Base-by-base conservation (phyloP, 441 rosid genomes). In the Adansonia rubrostipa region DNA sequence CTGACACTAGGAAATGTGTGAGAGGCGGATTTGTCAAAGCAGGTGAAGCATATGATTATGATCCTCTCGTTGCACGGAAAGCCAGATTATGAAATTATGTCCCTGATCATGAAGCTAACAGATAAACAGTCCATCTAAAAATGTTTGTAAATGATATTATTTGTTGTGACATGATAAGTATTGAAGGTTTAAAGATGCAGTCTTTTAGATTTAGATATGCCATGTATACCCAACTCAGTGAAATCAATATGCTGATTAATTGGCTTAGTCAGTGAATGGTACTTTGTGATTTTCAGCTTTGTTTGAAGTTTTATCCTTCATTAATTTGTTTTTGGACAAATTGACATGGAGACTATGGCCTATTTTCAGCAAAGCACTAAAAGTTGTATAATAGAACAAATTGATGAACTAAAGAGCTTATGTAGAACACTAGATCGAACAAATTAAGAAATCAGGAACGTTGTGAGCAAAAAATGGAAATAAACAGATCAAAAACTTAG, bases 21-120 rank as follows among this genome's bases (percentile, higher is more conserved):
- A 92, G 91, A 80, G 98, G 97, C n/a, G 85, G 97, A 85, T 94
- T 94, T 82, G 97, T 92, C 70, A 92, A 94, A 85, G 93, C 94
- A 7, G 92, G 89, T 4, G 98, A 94, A 80, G 84, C 84, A 33
- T 88, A 89, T 82, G 97, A 91, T 44, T 89, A 86, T 82, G 93
- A 92, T 63, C 95, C 97, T 76, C 85, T 85, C 51, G 53, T 13
- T 17, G 63, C 82, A 5, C 58, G 80, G n/a, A 80, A 82, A 82
- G 73, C 68, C 22, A 13, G 44, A 15, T 45, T 22, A 15, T 70
- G 47, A 42, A 66, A 63, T 72, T 15, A 24, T 57, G 48, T 57
- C 48, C 63, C 48, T 33, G 48, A 71, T 71, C 62, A 33, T 40
- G 48, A 36, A 72, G 75, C 64, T 72, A 72, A 72, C 22, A 56